A percentile compares a stretch with the other conserved stretches of the same genome.
phyloP scores from a whole-genome alignment of 1,284 basidiomycete genomes.

The Puccinia triticina region DNA sequence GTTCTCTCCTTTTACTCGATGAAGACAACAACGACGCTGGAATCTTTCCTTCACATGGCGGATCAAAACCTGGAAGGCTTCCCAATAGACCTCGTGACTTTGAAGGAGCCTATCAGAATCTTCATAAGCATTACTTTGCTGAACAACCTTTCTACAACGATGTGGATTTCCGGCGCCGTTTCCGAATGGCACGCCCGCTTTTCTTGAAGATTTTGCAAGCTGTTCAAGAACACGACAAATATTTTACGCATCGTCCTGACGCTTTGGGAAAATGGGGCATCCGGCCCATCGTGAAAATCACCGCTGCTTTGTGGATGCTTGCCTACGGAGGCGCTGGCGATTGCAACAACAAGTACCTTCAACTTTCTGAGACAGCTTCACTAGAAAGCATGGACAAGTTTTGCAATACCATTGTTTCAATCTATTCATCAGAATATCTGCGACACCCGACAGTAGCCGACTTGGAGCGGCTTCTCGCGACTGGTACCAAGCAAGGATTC shows the following conservation, averaged over 20 bases:
- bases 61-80: not conserved
- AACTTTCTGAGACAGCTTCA: not conserved
- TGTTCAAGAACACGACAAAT: not conserved
- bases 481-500: not conserved
- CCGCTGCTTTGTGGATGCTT: conserved; percentile 11
- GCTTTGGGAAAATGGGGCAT: not conserved
- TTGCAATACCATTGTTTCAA: not conserved
- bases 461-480: not conserved
- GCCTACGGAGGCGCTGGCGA: not conserved
- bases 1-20: not conserved
- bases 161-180: not conserved
- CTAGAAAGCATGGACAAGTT: not conserved
- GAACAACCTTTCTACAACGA: not conserved
- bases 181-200: not conserved
- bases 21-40: not conserved
- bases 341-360: not conserved
- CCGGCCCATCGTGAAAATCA: not conserved
- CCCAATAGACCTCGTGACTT: too few species aligned
- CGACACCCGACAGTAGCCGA: not conserved
- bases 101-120: not conserved
- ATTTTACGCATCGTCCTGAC: not conserved
- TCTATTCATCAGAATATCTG: not conserved
- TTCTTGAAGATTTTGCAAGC: not conserved
- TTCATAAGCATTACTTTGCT: not conserved
- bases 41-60: not conserved